Evolutionary conservation across 192 early-diverging fungal species (phyloP).

Genomic region (Coemansia furcata): DNA sequence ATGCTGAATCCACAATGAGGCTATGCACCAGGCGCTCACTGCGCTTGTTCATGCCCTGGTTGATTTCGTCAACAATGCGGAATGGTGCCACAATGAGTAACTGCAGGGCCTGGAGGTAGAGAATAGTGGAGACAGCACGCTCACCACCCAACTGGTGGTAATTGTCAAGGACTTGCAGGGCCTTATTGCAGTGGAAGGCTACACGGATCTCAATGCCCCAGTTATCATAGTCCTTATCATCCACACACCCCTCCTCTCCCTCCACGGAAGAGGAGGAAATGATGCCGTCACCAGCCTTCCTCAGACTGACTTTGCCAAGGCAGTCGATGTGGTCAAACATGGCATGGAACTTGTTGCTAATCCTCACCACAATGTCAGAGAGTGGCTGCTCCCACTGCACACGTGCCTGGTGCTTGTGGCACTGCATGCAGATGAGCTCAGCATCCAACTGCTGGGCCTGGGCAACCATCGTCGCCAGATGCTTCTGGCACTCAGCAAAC

Average conservation of each 20-base stretch:
- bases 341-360: slow-evolving; percentile 68
- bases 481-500: slow-evolving; percentile 63
- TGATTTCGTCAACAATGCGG: slow-evolving; percentile 98
- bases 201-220: slow-evolving; percentile 96
- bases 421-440: slow-evolving; percentile 31
- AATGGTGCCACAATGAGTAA: slow-evolving; percentile 81
- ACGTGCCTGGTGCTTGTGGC: slow-evolving; percentile 35
- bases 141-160: slow-evolving; percentile 97
- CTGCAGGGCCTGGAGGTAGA: slow-evolving; percentile 95
- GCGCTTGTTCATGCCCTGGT: slow-evolving; percentile 98
- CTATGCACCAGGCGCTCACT: slow-evolving; percentile 96
- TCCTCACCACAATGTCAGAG: slow-evolving; percentile 56
- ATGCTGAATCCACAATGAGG: slow-evolving; percentile 84
- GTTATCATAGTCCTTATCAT: slow-evolving; percentile 79
- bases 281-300: slow-evolving; percentile 28
- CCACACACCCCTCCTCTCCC: slow-evolving; percentile 1
- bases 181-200: slow-evolving; percentile 84
- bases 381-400: slow-evolving; percentile 70
- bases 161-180: slow-evolving; percentile 77
- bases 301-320: slow-evolving; percentile 36
- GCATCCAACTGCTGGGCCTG: slow-evolving; percentile 46
- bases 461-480: slow-evolving; percentile 52
- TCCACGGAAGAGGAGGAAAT: no score
- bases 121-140: slow-evolving; percentile 91
- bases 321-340: slow-evolving; percentile 68